Conservation (phyloP, 495 filamentous ascomycete genomes). For the Podospora didyma region DNA sequence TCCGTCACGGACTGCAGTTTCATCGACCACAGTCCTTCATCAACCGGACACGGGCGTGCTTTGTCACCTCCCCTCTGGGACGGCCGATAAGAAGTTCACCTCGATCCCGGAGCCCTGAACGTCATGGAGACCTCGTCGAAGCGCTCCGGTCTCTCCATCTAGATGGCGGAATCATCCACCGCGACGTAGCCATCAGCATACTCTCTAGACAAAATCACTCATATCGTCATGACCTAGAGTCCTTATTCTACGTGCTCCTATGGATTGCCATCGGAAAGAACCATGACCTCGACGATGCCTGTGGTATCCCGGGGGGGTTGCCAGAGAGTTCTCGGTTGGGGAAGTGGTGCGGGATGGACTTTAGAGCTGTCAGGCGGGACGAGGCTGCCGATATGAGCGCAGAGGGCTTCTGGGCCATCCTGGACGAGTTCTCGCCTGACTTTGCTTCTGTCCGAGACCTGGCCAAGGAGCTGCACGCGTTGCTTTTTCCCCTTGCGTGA, state of each 20-base stretch:
- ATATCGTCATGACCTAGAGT: constrained; percentile 12
- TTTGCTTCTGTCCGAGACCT: constrained; percentile 1
- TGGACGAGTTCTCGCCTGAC: constrained; percentile 3
- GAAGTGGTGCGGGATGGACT: constrained; percentile 5
- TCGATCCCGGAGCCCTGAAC: constrained; percentile 2
- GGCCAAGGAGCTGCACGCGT: constrained; percentile 4
- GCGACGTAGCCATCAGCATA: constrained; percentile 6
- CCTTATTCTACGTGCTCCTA: constrained; percentile 10
- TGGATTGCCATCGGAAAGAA: constrained; percentile 3
- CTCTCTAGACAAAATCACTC: background rate
- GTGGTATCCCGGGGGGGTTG: background rate
- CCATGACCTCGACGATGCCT: background rate
- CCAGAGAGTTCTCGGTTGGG: background rate
- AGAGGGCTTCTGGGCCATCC: background rate
- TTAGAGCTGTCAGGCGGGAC: background rate
- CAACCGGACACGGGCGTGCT: constrained; percentile 2
- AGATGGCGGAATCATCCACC: constrained; percentile 4
- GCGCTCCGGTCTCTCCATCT: constrained; percentile 4
- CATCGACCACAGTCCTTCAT: background rate
- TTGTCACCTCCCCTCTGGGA: constrained; percentile 4
- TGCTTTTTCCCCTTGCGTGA: constrained; percentile 2
- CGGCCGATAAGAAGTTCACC: background rate
- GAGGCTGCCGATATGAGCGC: constrained; percentile 5
- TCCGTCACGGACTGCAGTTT: constrained; percentile 5
- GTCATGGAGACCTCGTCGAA: constrained; percentile 1